Percentiles rank a stretch among this genome's conserved stretches.
Evolutionary conservation across 2,329 filamentous ascomycete genomes (phyloP).

Genomic region (Helicocarpus griseus): DNA sequence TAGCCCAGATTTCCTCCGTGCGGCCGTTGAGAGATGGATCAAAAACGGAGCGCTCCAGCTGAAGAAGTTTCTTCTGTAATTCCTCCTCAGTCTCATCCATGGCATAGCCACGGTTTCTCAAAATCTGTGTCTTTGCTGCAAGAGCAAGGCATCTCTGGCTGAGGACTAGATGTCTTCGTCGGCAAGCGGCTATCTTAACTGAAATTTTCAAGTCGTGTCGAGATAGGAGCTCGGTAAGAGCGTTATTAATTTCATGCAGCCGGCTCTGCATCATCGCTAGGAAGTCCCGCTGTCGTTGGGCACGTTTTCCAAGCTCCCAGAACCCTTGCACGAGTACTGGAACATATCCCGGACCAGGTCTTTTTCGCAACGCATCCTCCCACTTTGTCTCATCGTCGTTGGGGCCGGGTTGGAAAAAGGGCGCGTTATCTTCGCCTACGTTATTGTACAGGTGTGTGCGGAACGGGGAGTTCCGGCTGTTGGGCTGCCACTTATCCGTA

Average conservation of each 20-base stretch:
- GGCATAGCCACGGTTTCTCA: constrained; percentile 55
- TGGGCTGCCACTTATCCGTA: constrained; percentile 52
- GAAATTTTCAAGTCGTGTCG: constrained; percentile 52
- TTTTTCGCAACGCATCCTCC: constrained; percentile 54
- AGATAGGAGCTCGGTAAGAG: constrained; percentile 48
- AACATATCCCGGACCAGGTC: constrained; percentile 48
- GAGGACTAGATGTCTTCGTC: constrained; percentile 49
- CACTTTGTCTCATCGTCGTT: constrained; percentile 53
- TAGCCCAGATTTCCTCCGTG: constrained; percentile 57
- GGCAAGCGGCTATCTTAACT: constrained; percentile 48
- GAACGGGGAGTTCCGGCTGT: constrained; percentile 43
- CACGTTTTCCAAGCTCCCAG: constrained; percentile 47
- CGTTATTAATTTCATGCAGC: constrained; percentile 56
- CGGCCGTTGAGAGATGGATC: constrained; percentile 51
- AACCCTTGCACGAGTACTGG: constrained; percentile 54
- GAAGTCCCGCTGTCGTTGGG: constrained; percentile 47
- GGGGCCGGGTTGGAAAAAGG: constrained; percentile 50
- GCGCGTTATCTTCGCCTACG: constrained; percentile 48
- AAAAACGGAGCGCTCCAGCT: constrained; percentile 48
- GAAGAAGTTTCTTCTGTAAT: constrained; percentile 51
- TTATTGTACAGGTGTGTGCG: constrained; percentile 56
- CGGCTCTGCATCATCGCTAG: constrained; percentile 49
- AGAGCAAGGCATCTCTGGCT: constrained; percentile 51
- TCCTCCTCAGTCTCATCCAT: constrained; percentile 56
- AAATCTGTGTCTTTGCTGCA: constrained; percentile 54